A percentile compares a stretch with the other conserved stretches of the same genome.
These are phyloP conservation scores for Ustulina deusta DNA, from an alignment of 2,329 filamentous ascomycete species.

Conservation along the genomic window DNA sequence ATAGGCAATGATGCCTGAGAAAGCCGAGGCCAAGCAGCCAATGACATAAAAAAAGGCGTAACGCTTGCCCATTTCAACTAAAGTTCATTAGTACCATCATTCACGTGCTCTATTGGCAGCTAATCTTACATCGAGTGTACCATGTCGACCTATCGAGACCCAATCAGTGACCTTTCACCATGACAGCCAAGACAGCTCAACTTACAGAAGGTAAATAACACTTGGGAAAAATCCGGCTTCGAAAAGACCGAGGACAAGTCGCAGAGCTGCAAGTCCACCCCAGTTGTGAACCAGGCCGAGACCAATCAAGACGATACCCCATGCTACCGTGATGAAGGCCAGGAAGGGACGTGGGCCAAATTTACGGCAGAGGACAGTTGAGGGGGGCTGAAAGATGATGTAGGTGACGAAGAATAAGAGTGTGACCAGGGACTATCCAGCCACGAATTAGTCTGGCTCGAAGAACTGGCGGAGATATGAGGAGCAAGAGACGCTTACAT, in stretches of 20 bases:
- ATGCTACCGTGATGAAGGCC: conserved; percentile 65
- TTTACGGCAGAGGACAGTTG: conserved; percentile 75
- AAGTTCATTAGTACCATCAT: conserved; percentile 2
- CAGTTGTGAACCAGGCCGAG: conserved; percentile 72
- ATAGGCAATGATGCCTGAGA: conserved; percentile 76
- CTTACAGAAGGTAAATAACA: conserved; percentile 74
- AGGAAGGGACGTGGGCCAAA: conserved; percentile 72
- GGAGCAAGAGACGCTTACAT: conserved; percentile 40
- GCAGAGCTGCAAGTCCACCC: conserved; percentile 64
- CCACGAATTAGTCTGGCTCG: conserved; percentile 22
- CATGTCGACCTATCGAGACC: conserved; percentile 63
- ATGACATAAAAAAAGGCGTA: conserved; percentile 78
- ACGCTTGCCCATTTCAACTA: conserved; percentile 76
- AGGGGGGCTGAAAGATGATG: conserved; percentile 77
- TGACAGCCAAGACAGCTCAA: neutral
- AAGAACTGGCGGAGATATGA: neutral
- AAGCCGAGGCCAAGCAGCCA: conserved; percentile 73
- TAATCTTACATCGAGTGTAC: conserved; percentile 70
- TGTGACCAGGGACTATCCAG: conserved; percentile 67
- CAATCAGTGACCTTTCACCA: neutral
- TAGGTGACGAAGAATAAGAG: conserved; percentile 82
- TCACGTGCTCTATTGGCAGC: conserved; percentile 2
- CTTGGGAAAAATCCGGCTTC: conserved; percentile 79
- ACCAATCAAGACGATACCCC: conserved; percentile 72
- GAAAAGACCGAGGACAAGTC: conserved; percentile 71